Percentiles rank a stretch among this genome's conserved stretches.
phyloP scores from a whole-genome alignment of 345 rosid genomes.

The Bretschneidera sinensis region DNA sequence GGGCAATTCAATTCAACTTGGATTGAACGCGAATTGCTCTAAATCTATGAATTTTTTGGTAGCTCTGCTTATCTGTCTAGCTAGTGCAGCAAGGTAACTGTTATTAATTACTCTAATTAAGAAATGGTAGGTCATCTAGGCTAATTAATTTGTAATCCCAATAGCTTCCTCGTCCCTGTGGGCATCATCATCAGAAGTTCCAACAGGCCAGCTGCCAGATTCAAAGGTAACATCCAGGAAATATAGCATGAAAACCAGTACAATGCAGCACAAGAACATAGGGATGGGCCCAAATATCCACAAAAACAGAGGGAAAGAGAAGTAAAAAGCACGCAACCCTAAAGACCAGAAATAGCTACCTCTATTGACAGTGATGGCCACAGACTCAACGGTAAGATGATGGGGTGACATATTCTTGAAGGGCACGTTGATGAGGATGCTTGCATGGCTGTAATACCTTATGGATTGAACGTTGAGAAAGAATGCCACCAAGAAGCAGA shows the following conservation, averaged over 20 bases:
- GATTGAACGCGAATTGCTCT: background rate
- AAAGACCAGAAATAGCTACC: slow-evolving; percentile 93
- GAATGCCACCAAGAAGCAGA: slow-evolving; percentile 69
- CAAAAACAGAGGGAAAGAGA: slow-evolving; percentile 75
- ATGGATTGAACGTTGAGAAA: slow-evolving; percentile 67
- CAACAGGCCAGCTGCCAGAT: slow-evolving; percentile 37
- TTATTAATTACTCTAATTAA: too few species aligned
- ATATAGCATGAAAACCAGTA: slow-evolving; percentile 55
- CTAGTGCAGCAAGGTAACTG: too few species aligned
- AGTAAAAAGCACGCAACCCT: slow-evolving; percentile 82
- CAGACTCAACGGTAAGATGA: slow-evolving; percentile 50
- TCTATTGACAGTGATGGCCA: slow-evolving; percentile 57
- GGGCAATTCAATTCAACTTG: background rate
- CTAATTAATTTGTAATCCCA: slow-evolving; percentile 4
- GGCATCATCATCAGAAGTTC: slow-evolving; percentile 18
- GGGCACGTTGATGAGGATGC: slow-evolving; percentile 78
- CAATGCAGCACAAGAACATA: slow-evolving; percentile 56
- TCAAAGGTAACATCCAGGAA: slow-evolving; percentile 58
- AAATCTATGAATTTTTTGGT: too few species aligned
- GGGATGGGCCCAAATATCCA: slow-evolving; percentile 94
- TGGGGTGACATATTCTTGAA: slow-evolving; percentile 39
- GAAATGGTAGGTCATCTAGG: too few species aligned
- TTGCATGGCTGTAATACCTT: slow-evolving; percentile 87
- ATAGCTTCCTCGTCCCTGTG: slow-evolving; percentile 26
- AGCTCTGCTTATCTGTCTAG: too few species aligned